phyloP scores from a whole-genome alignment of 129 eudicot species.

The Escallonia herrerae region DNA sequence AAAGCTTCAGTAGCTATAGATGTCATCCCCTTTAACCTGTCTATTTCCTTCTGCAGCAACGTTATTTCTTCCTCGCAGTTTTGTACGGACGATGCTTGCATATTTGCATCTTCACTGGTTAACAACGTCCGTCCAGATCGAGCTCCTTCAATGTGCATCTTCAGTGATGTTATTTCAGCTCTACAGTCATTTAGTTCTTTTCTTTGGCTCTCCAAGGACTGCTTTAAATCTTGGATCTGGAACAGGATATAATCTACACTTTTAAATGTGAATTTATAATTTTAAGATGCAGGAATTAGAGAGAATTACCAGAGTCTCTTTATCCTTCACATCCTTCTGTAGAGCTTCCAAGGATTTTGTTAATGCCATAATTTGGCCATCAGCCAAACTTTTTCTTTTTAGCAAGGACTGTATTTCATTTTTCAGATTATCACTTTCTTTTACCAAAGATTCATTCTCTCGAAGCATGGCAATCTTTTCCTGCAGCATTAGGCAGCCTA shows the following conservation, averaged over 20 bases:
- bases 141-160: slow-evolving; percentile 67
- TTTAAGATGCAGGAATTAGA: neutral
- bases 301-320: slow-evolving; percentile 53
- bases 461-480: slow-evolving; percentile 78
- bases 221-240: slow-evolving; percentile 66
- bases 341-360: slow-evolving; percentile 66
- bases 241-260: slow-evolving; percentile 9
- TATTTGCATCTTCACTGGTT: slow-evolving; percentile 28
- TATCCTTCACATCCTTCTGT: slow-evolving; percentile 78
- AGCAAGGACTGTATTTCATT: slow-evolving; percentile 45
- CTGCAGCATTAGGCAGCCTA: slow-evolving; percentile 35
- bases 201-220: slow-evolving; percentile 50
- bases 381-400: slow-evolving; percentile 67
- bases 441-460: slow-evolving; percentile 57
- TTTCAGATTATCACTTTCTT: slow-evolving; percentile 60
- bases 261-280: slow-evolving; percentile 16
- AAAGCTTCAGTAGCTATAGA: slow-evolving; percentile 23
- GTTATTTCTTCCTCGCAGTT: slow-evolving; percentile 48
- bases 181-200: slow-evolving; percentile 78
- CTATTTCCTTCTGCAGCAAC: slow-evolving; percentile 41
- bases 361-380: slow-evolving; percentile 54
- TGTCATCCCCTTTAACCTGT: slow-evolving; percentile 35
- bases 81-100: slow-evolving; percentile 36
- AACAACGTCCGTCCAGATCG: slow-evolving; percentile 26
- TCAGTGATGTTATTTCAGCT: slow-evolving; percentile 80